Evolutionary conservation across 225 moss, liverwort and hornwort species (phyloP).

Genomic region (Anthoceros angustus): DNA sequence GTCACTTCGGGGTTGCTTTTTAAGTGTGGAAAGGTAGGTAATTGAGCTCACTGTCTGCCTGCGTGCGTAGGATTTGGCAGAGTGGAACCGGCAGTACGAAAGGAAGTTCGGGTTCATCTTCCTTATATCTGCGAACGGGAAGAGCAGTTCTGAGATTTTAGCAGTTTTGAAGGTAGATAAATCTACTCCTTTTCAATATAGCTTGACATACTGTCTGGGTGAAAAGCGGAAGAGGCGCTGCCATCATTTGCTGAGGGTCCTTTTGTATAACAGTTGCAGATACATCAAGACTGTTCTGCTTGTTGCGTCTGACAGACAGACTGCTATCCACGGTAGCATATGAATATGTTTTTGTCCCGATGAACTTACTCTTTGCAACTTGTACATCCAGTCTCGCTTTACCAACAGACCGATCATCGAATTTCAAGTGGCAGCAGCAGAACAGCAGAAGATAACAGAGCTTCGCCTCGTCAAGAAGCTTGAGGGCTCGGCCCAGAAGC

Average conservation of each 20-base stretch:
- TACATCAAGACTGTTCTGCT: not conserved
- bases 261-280: too few species aligned
- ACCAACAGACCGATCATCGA: conserved; percentile 52
- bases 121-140: conserved; percentile 81
- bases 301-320: not conserved
- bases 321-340: not conserved
- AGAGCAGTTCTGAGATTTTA: conserved; percentile 66
- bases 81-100: conserved; percentile 81
- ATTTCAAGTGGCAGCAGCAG: conserved; percentile 65
- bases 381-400: conserved; percentile 40
- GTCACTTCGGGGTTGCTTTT: not conserved
- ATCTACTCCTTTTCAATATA: not conserved
- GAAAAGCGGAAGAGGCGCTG: not conserved
- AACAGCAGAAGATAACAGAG: conserved; percentile 94
- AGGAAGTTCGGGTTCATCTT: conserved; percentile 79
- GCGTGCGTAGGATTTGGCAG: conserved; percentile 54
- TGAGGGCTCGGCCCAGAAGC: conserved; percentile 5
- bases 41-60: not conserved
- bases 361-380: not conserved
- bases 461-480: conserved; percentile 48
- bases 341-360: not conserved
- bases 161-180: conserved; percentile 45
- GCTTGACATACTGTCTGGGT: not conserved
- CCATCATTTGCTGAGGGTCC: too few species aligned
- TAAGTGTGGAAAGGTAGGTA: not conserved